phyloP scores from a whole-genome alignment of 1,139 yeast genomes.

The Geotrichum cucujoidarum region DNA sequence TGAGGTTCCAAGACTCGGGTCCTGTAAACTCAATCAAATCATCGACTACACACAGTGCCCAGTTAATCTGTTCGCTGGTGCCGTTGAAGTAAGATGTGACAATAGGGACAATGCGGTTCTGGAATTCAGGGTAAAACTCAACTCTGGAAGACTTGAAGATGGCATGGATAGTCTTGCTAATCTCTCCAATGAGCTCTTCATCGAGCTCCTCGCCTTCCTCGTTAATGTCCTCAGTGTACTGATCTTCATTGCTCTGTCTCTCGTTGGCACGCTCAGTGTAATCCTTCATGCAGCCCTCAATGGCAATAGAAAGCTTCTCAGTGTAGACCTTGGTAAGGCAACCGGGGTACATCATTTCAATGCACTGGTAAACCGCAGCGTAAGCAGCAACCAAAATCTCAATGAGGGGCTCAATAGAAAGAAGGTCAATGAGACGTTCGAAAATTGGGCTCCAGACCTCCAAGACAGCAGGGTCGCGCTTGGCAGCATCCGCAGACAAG shows the following conservation, averaged over 20 bases:
- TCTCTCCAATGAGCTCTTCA: conserved; percentile 81
- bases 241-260: conserved; percentile 52
- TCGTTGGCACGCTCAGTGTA: conserved; percentile 69
- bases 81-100: conserved; percentile 43
- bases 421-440: conserved; percentile 60
- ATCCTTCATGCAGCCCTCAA: conserved; percentile 59
- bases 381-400: conserved; percentile 79
- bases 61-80: conserved; percentile 62
- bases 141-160: conserved; percentile 61
- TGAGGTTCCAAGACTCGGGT: conserved; percentile 56
- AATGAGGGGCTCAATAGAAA: conserved; percentile 74
- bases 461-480: conserved; percentile 43
- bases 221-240: conserved; percentile 59
- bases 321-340: conserved; percentile 55
- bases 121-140: conserved; percentile 62
- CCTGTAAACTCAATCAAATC: conserved; percentile 81
- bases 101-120: conserved; percentile 37
- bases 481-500: conserved; percentile 43
- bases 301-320: conserved; percentile 52
- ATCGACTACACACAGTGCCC: conserved; percentile 75
- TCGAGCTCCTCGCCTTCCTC: conserved; percentile 86
- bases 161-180: conserved; percentile 70
- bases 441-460: conserved; percentile 71
- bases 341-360: conserved; percentile 61
- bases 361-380: conserved; percentile 62